These are phyloP conservation scores for Avena atlantica DNA, from an alignment of 176 grass and related monocot species.

Conservation along the genomic window DNA sequence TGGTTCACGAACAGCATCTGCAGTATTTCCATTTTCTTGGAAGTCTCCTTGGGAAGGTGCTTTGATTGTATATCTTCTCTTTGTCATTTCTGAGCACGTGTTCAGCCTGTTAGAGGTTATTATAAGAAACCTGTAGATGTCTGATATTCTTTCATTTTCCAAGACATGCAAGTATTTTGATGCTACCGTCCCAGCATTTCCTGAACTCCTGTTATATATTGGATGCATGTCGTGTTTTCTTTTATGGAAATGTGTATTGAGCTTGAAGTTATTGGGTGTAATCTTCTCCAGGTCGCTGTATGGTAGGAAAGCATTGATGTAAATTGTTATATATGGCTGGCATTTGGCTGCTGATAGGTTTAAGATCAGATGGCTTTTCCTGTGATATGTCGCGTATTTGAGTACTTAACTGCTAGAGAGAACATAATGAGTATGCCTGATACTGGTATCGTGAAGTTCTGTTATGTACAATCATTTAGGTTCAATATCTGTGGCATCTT, in stretches of 20 bases:
- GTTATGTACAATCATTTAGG: not conserved
- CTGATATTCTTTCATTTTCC: not conserved
- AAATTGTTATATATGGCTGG: slow-evolving; percentile 18
- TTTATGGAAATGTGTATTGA: slow-evolving; percentile 11
- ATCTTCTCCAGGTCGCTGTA: not conserved
- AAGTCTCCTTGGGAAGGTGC: slow-evolving; percentile 93
- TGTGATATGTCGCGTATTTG: not conserved
- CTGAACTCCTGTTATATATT: slow-evolving; percentile 1
- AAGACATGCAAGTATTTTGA: slow-evolving; percentile 4
- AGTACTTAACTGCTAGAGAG: not conserved
- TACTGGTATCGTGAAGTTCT: not conserved
- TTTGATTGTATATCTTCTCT: slow-evolving; percentile 24
- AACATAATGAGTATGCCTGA: slow-evolving; percentile 26
- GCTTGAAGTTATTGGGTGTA: slow-evolving; percentile 30
- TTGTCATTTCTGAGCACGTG: not conserved
- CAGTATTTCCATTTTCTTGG: slow-evolving; percentile 98
- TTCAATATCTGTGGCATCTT: slow-evolving; percentile 15
- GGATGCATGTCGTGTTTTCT: not conserved
- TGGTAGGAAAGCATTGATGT: slow-evolving; percentile 28
- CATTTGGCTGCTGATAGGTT: slow-evolving; percentile 34
- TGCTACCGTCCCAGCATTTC: not conserved
- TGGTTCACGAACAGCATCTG: slow-evolving; percentile 92
- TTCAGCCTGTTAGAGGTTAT: slow-evolving; percentile 12
- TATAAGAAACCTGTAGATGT: not conserved
- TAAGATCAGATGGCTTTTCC: not conserved